phyloP scores from a whole-genome alignment of 129 eudicot species.

The carrot (Daucus carota) region DH1_v3.0 NC_030382.2:56283501-56284000 shows the following conservation, averaged over 20 bases:
- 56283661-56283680: constrained; percentile 39
- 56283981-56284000: not conserved
- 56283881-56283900: not conserved
- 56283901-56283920: not conserved
- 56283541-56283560: not conserved
- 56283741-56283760: constrained; percentile 20
- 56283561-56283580: constrained; percentile 12
- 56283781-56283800: not conserved
- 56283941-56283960: not conserved
- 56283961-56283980: not conserved
- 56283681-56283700: constrained; percentile 35
- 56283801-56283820: constrained; percentile 18
- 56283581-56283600: constrained; percentile 9
- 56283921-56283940: not conserved
- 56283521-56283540: not conserved
- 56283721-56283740: constrained; percentile 19
- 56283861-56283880: not conserved
- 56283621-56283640: constrained; percentile 36
- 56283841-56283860: not conserved
- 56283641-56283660: constrained; percentile 37
- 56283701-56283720: constrained; percentile 43
- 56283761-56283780: constrained; percentile 11
- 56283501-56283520: not conserved
- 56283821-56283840: constrained; percentile 6
- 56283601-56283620: constrained; percentile 25